Percentiles rank a stretch among this genome's conserved stretches.
These are phyloP conservation scores for Tetracladium marchalianum DNA, from an alignment of 495 filamentous ascomycete genomes.

Conservation along the genomic window DNA sequence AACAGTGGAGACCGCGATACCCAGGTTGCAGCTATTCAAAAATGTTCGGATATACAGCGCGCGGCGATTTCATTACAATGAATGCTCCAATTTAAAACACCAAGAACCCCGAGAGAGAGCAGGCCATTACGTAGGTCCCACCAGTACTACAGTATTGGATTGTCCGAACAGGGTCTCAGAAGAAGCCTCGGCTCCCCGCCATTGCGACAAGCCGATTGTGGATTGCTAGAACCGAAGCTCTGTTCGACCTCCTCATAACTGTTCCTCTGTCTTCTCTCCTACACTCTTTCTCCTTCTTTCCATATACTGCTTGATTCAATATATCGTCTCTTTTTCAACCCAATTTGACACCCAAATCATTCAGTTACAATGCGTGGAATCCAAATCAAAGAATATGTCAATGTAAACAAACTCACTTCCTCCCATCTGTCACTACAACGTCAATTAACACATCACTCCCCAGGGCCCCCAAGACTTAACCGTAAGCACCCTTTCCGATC, in stretches of 20 bases:
- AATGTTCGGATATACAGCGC: too few relatives aligned
- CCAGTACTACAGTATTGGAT: too few relatives aligned
- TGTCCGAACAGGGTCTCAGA: too few relatives aligned
- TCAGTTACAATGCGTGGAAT: conserved; percentile 74
- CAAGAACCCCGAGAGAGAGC: too few relatives aligned
- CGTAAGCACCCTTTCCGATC: conserved; percentile 63
- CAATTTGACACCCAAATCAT: not conserved
- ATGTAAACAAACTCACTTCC: conserved; percentile 34
- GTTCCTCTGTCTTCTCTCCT: not conserved
- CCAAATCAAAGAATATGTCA: conserved; percentile 74
- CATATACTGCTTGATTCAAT: not conserved
- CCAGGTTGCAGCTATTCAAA: too few relatives aligned
- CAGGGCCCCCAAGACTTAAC: conserved; percentile 72
- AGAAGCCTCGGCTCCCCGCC: too few relatives aligned
- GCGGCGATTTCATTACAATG: too few relatives aligned
- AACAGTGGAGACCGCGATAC: too few relatives aligned
- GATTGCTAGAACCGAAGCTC: too few relatives aligned
- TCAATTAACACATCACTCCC: conserved; percentile 2
- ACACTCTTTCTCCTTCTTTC: not conserved
- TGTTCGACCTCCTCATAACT: not conserved
- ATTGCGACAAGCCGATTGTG: too few relatives aligned
- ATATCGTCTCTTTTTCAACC: not conserved
- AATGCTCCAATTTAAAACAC: too few relatives aligned
- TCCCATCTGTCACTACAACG: conserved; percentile 3
- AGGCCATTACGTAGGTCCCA: too few relatives aligned